These are phyloP conservation scores for Alternaria sp. DNA, from an alignment of 2,329 filamentous ascomycete genomes.

Conservation along the genomic window DNA sequence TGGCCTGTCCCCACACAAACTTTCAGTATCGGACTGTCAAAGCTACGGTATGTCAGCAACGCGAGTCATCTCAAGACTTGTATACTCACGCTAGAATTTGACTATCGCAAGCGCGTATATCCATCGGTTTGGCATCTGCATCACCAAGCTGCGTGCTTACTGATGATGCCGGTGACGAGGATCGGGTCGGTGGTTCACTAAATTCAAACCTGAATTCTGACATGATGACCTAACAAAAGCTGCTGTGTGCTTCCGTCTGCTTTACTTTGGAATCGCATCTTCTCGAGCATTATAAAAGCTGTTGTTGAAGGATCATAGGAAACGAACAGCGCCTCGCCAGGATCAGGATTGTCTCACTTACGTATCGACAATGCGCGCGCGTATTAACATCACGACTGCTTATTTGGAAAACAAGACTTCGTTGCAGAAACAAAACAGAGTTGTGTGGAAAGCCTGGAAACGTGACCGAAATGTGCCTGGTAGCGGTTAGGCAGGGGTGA, in stretches of 20 bases:
- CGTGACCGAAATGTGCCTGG: not conserved
- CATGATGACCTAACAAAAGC: too few relatives aligned
- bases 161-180: too few relatives aligned
- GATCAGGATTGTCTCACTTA: not conserved
- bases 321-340: not conserved
- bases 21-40: not conserved
- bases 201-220: too few relatives aligned
- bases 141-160: too few relatives aligned
- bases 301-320: not conserved
- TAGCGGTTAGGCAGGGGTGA: not conserved
- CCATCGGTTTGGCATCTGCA: too few relatives aligned
- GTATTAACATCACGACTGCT: not conserved
- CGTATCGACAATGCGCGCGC: not conserved
- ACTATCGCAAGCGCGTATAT: not conserved
- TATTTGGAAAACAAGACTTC: not conserved
- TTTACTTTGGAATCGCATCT: too few relatives aligned
- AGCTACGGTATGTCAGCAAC: too few relatives aligned
- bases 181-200: too few relatives aligned
- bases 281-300: too few relatives aligned
- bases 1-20: fast-evolving
- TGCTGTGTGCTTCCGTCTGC: too few relatives aligned
- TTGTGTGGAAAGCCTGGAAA: not conserved
- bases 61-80: too few relatives aligned
- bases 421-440: not conserved
- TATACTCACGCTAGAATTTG: not conserved